Base-by-base conservation (phyloP, 768 basidiomycete genomes). In the Amanita rubescens region DNA sequence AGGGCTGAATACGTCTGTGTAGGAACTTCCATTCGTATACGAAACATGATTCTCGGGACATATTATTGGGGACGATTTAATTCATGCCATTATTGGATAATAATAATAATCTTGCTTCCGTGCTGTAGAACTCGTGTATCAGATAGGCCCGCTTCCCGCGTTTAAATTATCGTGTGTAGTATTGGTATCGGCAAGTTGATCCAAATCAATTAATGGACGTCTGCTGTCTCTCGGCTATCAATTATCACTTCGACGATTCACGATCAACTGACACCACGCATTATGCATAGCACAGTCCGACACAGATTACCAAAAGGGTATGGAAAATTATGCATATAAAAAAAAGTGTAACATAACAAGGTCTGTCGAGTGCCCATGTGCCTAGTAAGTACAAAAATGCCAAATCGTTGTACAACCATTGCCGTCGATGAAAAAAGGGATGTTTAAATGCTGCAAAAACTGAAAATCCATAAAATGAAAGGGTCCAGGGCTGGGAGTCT, bases 361-460 rank as follows among this genome's bases (percentile, higher is more conserved):
- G 51, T 42, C 51, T 34, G 30, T 33, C 25, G 51, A 4, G 30
- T 42, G 27, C 25, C 9, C 30, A 46, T 46, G 38, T 43, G 41
- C 30, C 27, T 51, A 51, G 41, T 34, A 43, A 51, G 51, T 51
- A 51, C 51, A 43, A 33, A 8, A 19, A 51, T 51, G 51, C 38
- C 44, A 30, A 43, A 34, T 42, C 25, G n/a, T 19, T 39, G 43
- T 51, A 43, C 32, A 43, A 30, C 25, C 37, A 19, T 19, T 33
- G 39, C 39, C 10, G 15, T 19, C 39, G n/a, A n/a, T 24, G 30
- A 22, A 14, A 41, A 25, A 41, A 30, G 50, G 39, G 38, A 49
- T 24, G 34, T 34, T 20, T 15, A 35, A 49, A 49, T 48, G 33
- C 32, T 30, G 27, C 27, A 30, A 30, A 37, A 32, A 22, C 11